Evolutionary conservation across 2,329 filamentous ascomycete species (phyloP).

Genomic region (Pseudonectria foliicola): DNA sequence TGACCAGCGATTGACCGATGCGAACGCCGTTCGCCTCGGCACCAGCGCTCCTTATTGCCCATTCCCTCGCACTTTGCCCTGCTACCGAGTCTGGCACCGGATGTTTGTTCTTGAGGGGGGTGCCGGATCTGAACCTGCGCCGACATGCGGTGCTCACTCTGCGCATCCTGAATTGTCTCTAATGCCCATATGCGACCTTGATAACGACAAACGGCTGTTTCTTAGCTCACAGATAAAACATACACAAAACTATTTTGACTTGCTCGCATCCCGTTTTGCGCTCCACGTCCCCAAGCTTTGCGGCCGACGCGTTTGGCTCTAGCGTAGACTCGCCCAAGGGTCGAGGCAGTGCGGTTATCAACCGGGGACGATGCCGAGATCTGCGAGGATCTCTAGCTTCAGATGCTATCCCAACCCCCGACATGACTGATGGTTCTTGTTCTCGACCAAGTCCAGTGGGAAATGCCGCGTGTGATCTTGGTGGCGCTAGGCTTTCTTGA

Average conservation of each 20-base stretch:
- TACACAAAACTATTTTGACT: constrained; percentile 26
- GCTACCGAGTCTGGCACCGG: constrained; percentile 20
- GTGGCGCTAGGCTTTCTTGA: no score
- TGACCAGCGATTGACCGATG: constrained; percentile 16
- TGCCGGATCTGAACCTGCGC: constrained; percentile 20
- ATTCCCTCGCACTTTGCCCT: constrained; percentile 24
- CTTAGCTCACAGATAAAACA: constrained; percentile 35
- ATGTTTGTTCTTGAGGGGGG: constrained; percentile 23
- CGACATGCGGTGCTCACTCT: constrained; percentile 21
- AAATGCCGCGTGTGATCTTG: no score
- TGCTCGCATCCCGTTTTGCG: constrained; percentile 16
- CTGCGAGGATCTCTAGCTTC: no score
- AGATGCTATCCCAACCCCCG: no score
- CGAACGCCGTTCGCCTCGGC: constrained; percentile 16
- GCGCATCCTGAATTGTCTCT: constrained; percentile 28
- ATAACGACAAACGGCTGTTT: constrained; percentile 36
- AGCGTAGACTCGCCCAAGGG: constrained; percentile 18
- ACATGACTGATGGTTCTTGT: no score
- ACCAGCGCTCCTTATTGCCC: constrained; percentile 18
- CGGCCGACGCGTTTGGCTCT: neutral
- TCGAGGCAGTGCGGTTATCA: no score
- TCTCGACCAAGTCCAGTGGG: no score
- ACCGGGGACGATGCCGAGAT: no score
- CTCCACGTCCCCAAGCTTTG: constrained; percentile 7
- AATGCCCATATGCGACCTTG: constrained; percentile 32